These are phyloP conservation scores for Cryptosporidium sp. DNA, from an alignment of 169 alveolate genomes.

Conservation along the genomic window DNA sequence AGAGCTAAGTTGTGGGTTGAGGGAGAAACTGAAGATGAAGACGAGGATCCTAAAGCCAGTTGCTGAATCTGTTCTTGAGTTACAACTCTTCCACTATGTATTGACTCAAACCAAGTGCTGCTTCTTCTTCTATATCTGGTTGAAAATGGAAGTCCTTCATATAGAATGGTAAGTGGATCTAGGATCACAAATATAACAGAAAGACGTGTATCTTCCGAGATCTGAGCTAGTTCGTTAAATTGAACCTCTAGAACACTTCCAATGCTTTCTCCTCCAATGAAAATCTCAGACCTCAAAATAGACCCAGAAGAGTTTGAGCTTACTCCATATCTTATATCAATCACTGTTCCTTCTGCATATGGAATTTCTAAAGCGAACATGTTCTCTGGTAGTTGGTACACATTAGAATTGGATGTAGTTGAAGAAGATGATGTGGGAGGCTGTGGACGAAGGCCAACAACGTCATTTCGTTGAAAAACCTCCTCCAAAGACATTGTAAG, in stretches of 20 bases:
- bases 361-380: constrained; percentile 62
- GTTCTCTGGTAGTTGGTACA: constrained; percentile 40
- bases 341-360: constrained; percentile 62
- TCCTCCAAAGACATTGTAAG: constrained; percentile 86
- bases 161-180: constrained; percentile 83
- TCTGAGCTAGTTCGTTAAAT: constrained; percentile 88
- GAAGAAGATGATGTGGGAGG: constrained; percentile 82
- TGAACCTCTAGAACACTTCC: constrained; percentile 92
- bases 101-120: constrained; percentile 70
- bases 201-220: constrained; percentile 87
- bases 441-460: constrained; percentile 88
- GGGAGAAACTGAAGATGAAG: not conserved
- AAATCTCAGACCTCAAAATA: constrained; percentile 86
- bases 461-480: constrained; percentile 91
- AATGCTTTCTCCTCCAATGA: constrained; percentile 90
- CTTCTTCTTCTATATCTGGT: constrained; percentile 77
- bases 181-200: constrained; percentile 89
- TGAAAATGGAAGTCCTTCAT: constrained; percentile 86
- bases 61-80: constrained; percentile 28
- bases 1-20: not conserved
- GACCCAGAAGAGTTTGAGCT: constrained; percentile 67
- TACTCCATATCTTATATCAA: constrained; percentile 71
- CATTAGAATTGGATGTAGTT: constrained; percentile 49
- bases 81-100: constrained; percentile 24
- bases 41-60: not conserved